Base-by-base conservation (phyloP, 2,329 filamentous ascomycete species). In the Aspergillus proliferans region DNA sequence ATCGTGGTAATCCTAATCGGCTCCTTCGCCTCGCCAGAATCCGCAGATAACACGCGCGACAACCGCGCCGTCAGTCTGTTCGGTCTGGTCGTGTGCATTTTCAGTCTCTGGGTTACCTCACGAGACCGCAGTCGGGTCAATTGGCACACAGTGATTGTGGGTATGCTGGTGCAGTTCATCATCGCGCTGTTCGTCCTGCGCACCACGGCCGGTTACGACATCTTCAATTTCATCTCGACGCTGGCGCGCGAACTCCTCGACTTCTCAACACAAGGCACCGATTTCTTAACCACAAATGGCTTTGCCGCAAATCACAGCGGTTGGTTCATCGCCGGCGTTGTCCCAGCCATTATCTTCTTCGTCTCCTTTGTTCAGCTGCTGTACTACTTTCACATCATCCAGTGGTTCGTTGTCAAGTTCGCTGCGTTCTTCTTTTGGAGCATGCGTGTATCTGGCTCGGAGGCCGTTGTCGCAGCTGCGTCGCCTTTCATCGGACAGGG, bases 311-410 rank as follows among this genome's bases (percentile, higher is more conserved):
- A 76, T 1, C 63, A 64, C n/a, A 45, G 44, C 10, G 57, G 61
- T 3, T 89, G 79, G 80, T 95, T 95, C 79, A 76, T 95, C 54
- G 77, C 86, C 45, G 75, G 78, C 45, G 89, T 95, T 53, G 78
- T 94, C n/a, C 89, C 91, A 0, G 84, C 91, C 60, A 94, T 96
- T 71, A 88, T 95, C 74, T 96, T 95, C 82, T 95, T 96, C 81
- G 87, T 95, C 50, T 83, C 90, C 1, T 77, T 95, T n/a, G 88
- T 95, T 22, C 87, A 94, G 70, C 81, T 95, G 12, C 71, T 94
- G 40, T 94, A 88, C 75, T 86, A 91, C 75, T 77, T 84, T 59
- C 87, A 86, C 2, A 76, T 90, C 54, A 74, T 95, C 47, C 90
- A 95, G 71, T 95, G 91, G 90, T 88, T 91, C 71, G 82, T 95